A percentile compares a stretch with the other conserved stretches of the same genome.
Conservation (phyloP, 495 filamentous ascomycete genomes). For the Jackrogersella minutella region DNA sequence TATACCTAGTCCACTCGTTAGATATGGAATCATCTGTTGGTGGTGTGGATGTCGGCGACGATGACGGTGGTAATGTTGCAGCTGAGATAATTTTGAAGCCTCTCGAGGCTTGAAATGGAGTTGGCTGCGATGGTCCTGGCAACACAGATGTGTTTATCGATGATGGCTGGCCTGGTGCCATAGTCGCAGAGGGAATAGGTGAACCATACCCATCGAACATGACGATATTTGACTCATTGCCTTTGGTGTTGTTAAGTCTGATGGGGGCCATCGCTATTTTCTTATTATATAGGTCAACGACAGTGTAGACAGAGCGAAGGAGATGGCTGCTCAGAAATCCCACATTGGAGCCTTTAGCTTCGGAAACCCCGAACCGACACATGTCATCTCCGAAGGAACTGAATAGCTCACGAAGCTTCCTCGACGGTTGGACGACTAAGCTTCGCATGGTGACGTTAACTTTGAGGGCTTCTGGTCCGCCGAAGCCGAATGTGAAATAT, state of each 20-base stretch:
- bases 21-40: neutral
- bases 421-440: neutral
- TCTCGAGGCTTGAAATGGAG: neutral
- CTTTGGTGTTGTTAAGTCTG: neutral
- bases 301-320: neutral
- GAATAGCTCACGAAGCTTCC: neutral
- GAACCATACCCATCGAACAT: neutral
- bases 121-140: neutral
- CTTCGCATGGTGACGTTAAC: neutral
- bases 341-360: neutral
- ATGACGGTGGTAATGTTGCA: neutral
- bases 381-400: neutral
- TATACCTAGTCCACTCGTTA: no score
- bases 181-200: conserved; percentile 2
- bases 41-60: neutral
- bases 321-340: neutral
- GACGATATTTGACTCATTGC: neutral
- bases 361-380: neutral
- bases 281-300: neutral
- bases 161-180: neutral
- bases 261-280: conserved; percentile 1
- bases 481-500: conserved; percentile 3
- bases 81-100: neutral
- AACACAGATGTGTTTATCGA: neutral
- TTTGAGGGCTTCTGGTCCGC: neutral